phyloP scores from a whole-genome alignment of 306 rosid genomes.

The Cicer arietinum region DNA sequence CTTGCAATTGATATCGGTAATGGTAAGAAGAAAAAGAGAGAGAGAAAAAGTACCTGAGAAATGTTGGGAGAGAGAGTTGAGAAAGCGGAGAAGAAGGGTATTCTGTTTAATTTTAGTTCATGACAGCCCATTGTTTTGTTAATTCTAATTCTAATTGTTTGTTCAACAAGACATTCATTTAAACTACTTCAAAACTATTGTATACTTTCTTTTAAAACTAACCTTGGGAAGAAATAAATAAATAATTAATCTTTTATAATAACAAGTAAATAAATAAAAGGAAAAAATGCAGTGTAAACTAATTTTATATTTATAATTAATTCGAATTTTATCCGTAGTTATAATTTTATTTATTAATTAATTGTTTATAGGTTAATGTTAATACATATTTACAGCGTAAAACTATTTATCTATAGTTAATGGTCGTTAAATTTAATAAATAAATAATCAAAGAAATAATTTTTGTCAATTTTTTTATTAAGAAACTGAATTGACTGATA shows the following conservation, averaged over 20 bases:
- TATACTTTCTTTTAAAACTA: not conserved
- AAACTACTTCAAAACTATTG: slow-evolving; percentile 17
- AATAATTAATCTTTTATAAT: not conserved
- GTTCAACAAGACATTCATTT: slow-evolving; percentile 46
- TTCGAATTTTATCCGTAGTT: no score
- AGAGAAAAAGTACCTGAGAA: slow-evolving; percentile 50
- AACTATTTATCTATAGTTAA: no score
- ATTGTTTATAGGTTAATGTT: no score
- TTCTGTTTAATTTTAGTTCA: slow-evolving; percentile 49
- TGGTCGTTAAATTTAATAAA: no score
- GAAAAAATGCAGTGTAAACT: no score
- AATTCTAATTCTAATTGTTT: slow-evolving; percentile 12
- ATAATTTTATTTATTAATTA: no score
- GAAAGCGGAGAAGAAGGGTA: slow-evolving; percentile 38
- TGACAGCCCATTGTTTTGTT: slow-evolving; percentile 42
- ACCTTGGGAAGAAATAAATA: not conserved
- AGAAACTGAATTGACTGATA: no score
- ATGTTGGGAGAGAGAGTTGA: slow-evolving; percentile 43
- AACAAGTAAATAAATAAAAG: no score
- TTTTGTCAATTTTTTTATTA: no score
- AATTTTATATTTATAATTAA: no score
- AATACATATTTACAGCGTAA: no score
- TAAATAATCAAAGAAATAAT: no score
- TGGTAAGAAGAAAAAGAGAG: slow-evolving; percentile 37
- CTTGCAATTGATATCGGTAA: slow-evolving; percentile 32